Base-by-base conservation (phyloP, 306 rosid species). In the Dryas octopetala region DNA sequence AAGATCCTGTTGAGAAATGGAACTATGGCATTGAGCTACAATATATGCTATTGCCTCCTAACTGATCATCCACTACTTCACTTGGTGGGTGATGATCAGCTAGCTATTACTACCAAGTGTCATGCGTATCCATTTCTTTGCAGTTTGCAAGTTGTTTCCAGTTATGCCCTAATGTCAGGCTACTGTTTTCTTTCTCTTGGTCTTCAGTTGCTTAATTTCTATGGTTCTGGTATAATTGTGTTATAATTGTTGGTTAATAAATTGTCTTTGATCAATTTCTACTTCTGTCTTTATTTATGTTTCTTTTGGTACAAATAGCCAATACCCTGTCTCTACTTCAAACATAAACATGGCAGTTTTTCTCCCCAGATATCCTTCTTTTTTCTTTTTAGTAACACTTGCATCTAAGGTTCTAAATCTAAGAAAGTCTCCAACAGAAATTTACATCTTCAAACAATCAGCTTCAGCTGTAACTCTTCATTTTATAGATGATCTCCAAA, bases 21-120 rank as follows among this genome's bases (percentile, higher is more conserved):
- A 87, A 70, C 48, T 93, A 86, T 86, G 98, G 96, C 77, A 79
- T 93, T 84, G 96, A 89, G 88, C 71, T 93, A 16, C 98, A 93
- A 61, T 89, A 96, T 32, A 32, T 32, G 97, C 5, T 82, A 32
- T 32, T 32, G 57, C 81, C 92, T 43, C 85, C 92, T 54, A 79
- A 78, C 50, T 85, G 76, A 78, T 9, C 5, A 32, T 73, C 5
- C 15, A 50, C 16, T 3, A 16, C 4, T 32, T 32, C 38, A 32
- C 38, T 32, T 32, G 38, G 38, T 32, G 38, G 38, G 38, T 32
- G 38, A 32, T 32, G 38, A 32, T 32, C 38, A 2, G 38, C 38
- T 32, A 32, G 38, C 38, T 32, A 32, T 32, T 32, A 32, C 2
- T 32, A 32, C 38, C 38, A 32, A 32, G 38, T 32, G 38, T 32